Percentiles rank a stretch among this genome's conserved stretches.
Evolutionary conservation across 2,329 filamentous ascomycete species (phyloP).

Genomic region (Xylaria sp.): DNA sequence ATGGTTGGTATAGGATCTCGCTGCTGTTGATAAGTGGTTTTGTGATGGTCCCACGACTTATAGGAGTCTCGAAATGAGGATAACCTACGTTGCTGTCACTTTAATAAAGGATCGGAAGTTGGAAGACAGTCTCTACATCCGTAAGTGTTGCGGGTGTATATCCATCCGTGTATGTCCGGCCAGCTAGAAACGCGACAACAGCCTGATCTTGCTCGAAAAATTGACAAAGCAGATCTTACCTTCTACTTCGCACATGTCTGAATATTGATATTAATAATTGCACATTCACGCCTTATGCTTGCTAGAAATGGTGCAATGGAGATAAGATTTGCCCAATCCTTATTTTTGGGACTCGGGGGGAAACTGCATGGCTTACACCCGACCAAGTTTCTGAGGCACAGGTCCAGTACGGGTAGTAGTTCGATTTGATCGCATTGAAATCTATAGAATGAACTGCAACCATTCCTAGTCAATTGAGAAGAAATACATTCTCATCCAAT

Average conservation of each 20-base stretch:
- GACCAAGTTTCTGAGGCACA: background rate
- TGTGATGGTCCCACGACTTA: background rate
- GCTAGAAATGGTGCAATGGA: background rate
- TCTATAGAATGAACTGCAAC: background rate
- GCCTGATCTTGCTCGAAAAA: background rate
- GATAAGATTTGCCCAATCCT: background rate
- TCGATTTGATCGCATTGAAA: background rate
- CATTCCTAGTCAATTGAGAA: background rate
- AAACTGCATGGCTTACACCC: background rate
- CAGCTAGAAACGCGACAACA: background rate
- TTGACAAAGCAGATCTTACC: constrained; percentile 5
- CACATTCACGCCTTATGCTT: background rate
- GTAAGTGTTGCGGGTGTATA: background rate
- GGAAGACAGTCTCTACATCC: background rate
- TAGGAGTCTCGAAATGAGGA: background rate
- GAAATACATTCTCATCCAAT: background rate
- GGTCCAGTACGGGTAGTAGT: background rate
- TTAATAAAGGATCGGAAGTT: background rate
- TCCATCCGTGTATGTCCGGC: background rate
- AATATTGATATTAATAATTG: background rate
- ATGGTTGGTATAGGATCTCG: background rate
- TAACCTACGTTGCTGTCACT: too few relatives aligned
- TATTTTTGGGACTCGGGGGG: background rate
- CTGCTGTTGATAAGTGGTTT: background rate
- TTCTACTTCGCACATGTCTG: background rate